phyloP scores from a whole-genome alignment of 2,329 filamentous ascomycete species.

The Pseudocercospora fuligena region DNA sequence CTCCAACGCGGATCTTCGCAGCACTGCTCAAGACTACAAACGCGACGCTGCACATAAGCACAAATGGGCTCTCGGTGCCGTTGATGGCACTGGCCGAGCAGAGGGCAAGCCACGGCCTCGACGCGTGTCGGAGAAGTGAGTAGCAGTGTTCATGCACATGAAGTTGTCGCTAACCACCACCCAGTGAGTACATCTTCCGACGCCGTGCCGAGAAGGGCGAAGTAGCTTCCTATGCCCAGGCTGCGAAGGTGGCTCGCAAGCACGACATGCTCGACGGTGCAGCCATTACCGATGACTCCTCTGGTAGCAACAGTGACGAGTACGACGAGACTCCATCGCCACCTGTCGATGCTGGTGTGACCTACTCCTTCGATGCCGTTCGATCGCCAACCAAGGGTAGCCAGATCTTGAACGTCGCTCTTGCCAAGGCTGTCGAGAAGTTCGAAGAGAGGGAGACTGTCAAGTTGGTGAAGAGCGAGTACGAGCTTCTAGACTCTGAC shows the following conservation, averaged over 20 bases:
- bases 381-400: slow-evolving; percentile 58
- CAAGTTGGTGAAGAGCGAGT: slow-evolving; percentile 64
- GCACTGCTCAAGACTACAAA: slow-evolving; percentile 57
- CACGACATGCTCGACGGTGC: slow-evolving; percentile 49
- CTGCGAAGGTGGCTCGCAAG: slow-evolving; percentile 44
- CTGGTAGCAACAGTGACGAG: slow-evolving; percentile 52
- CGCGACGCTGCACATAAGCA: slow-evolving; percentile 56
- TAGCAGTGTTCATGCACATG: slow-evolving; percentile 16
- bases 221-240: slow-evolving; percentile 35
- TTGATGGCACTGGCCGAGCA: slow-evolving; percentile 35
- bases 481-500: slow-evolving; percentile 56
- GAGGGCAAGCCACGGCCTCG: slow-evolving; percentile 40
- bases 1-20: slow-evolving; percentile 59
- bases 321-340: slow-evolving; percentile 52
- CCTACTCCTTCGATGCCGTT: slow-evolving; percentile 60
- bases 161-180: not conserved
- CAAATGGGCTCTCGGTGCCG: slow-evolving; percentile 56
- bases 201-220: slow-evolving; percentile 37
- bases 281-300: slow-evolving; percentile 43
- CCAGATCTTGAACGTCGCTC: slow-evolving; percentile 61
- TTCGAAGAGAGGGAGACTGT: slow-evolving; percentile 66
- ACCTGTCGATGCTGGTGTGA: slow-evolving; percentile 53
- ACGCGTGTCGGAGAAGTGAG: slow-evolving; percentile 42
- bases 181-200: slow-evolving; percentile 35
- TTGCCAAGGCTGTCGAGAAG: slow-evolving; percentile 62